Evolutionary conservation across 2,329 filamentous ascomycete genomes (phyloP).

Genomic region (Aspergillus spinulosporus): DNA sequence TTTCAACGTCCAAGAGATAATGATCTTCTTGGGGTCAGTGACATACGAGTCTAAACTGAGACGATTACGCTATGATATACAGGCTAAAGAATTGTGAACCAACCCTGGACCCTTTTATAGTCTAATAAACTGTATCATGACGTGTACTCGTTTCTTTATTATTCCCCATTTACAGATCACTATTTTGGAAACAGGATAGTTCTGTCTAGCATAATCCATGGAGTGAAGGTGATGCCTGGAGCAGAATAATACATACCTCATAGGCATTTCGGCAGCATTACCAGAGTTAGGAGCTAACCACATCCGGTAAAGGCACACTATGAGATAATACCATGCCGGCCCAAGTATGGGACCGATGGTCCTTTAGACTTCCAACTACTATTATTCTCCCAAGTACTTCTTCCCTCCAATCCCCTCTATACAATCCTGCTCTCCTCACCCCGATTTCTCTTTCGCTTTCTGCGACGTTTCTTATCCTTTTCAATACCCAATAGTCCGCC

Average conservation of each 20-base stretch:
- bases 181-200: no score
- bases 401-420: constrained; percentile 1
- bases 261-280: neutral
- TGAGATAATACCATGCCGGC: neutral
- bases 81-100: no score
- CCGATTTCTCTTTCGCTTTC: neutral
- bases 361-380: neutral
- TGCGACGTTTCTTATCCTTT: neutral
- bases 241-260: no score
- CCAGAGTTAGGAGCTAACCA: neutral
- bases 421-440: neutral
- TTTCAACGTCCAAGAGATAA: neutral
- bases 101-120: neutral
- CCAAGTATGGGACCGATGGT: constrained; percentile 1
- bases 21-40: neutral
- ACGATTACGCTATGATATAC: neutral
- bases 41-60: neutral
- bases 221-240: no score
- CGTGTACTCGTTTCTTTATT: no score
- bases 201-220: no score
- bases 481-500: neutral
- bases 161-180: no score
- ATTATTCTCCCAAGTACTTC: constrained; percentile 2
- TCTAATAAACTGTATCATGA: no score
- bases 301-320: constrained; percentile 5